Conservation (phyloP, 202 grass and related monocot genomes). For the Panicum virgatum region DNA sequence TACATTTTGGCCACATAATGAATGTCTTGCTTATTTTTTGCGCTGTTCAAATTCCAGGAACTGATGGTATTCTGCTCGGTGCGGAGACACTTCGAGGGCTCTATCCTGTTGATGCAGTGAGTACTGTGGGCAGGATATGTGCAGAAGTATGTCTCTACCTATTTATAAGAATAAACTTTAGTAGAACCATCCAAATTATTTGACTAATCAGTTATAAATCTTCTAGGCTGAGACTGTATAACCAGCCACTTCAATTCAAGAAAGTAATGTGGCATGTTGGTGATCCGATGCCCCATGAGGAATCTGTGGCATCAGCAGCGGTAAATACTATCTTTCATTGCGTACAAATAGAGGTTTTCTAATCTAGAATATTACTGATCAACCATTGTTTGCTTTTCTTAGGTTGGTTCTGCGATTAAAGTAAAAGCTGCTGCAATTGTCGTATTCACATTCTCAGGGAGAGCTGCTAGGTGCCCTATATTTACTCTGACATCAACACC, state of each 20-base stretch:
- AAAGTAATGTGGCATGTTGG: constrained; percentile 73
- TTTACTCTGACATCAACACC: neutral
- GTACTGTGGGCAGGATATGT: constrained; percentile 89
- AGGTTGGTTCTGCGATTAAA: constrained; percentile 96
- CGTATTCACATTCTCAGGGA: constrained; percentile 84
- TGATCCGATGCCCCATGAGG: constrained; percentile 86
- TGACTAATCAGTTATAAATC: constrained; percentile 37
- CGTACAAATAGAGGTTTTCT: neutral
- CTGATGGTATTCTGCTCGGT: constrained; percentile 95
- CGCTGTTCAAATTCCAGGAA: constrained; percentile 59
- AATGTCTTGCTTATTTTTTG: constrained; percentile 6
- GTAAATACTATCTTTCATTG: constrained; percentile 46
- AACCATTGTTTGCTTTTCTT: constrained; percentile 1
- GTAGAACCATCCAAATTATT: constrained; percentile 8
- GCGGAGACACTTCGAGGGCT: constrained; percentile 91
- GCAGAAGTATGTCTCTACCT: constrained; percentile 69
- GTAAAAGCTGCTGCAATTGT: constrained; percentile 92
- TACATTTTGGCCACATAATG: constrained; percentile 19
- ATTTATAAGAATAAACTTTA: constrained; percentile 24
- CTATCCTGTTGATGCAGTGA: constrained; percentile 91
- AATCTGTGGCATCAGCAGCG: constrained; percentile 94
- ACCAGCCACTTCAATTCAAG: constrained; percentile 88
- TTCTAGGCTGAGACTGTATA: constrained; percentile 85
- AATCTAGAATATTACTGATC: neutral
- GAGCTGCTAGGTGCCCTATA: constrained; percentile 71